Evolutionary conservation across 2,329 filamentous ascomycete species (phyloP).

Genomic region (Ophiostoma ulmi): DNA sequence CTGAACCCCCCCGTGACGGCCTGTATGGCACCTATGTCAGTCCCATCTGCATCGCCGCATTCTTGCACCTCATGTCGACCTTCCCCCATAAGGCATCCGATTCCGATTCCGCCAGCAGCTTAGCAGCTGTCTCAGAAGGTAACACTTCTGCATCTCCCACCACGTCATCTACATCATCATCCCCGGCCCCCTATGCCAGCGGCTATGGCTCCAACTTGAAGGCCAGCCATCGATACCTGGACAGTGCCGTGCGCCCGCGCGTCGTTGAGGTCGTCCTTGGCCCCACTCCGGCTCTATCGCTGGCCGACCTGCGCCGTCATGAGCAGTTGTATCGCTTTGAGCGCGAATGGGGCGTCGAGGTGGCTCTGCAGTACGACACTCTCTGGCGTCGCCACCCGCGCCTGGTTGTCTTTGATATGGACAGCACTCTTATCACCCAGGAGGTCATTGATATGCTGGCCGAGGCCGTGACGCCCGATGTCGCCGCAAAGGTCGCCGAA

Average conservation of each 20-base stretch:
- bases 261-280: conserved; percentile 63
- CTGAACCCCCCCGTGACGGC: conserved; percentile 50
- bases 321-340: conserved; percentile 80
- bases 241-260: conserved; percentile 53
- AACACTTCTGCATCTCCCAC: neutral
- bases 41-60: conserved; percentile 60
- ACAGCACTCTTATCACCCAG: conserved; percentile 92
- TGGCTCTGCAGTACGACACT: conserved; percentile 67
- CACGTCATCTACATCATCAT: neutral
- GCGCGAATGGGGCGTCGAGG: conserved; percentile 82
- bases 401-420: conserved; percentile 96
- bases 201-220: conserved; percentile 42
- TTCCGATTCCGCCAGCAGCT: neutral
- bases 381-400: conserved; percentile 75
- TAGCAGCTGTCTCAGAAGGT: neutral
- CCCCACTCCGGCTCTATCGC: conserved; percentile 54
- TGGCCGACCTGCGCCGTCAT: conserved; percentile 70
- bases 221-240: conserved; percentile 61
- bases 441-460: conserved; percentile 97
- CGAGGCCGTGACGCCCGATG: conserved; percentile 64
- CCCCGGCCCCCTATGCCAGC: conserved; percentile 13
- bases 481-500: conserved; percentile 75
- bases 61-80: conserved; percentile 60
- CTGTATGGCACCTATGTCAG: conserved; percentile 63
- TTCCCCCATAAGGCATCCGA: conserved; percentile 48